These are phyloP conservation scores for Yamadazyma laniorum DNA, from an alignment of 805 yeast species.

Conservation along the genomic window DNA sequence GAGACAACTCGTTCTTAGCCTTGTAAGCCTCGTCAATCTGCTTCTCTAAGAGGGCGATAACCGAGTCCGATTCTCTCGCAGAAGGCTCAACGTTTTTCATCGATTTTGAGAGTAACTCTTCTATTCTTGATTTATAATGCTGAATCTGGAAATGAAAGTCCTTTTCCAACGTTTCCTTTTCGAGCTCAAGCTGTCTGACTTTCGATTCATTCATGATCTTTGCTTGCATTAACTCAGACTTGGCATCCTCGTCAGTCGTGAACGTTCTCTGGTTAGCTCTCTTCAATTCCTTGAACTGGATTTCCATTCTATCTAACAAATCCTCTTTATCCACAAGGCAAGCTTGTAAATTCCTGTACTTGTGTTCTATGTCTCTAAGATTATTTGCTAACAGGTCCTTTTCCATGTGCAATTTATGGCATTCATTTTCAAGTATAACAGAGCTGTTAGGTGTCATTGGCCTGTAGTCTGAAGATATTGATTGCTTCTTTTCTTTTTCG, in stretches of 20 bases:
- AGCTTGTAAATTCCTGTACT: conserved; percentile 17
- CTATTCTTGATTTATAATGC: conserved; percentile 29
- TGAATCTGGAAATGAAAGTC: conserved; percentile 35
- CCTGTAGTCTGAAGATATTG: background rate
- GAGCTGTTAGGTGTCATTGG: conserved; percentile 7
- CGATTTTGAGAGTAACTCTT: conserved; percentile 16
- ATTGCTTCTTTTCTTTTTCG: conserved; percentile 6
- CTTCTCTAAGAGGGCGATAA: conserved; percentile 27
- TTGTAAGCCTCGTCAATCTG: conserved; percentile 31
- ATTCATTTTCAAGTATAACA: conserved; percentile 6
- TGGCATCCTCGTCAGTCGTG: conserved; percentile 34
- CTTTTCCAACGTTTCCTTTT: conserved; percentile 21
- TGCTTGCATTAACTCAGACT: conserved; percentile 30
- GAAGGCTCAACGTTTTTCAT: background rate
- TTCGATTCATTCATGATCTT: conserved; percentile 39
- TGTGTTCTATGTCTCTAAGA: conserved; percentile 19
- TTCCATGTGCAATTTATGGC: conserved; percentile 7
- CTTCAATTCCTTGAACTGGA: conserved; percentile 31
- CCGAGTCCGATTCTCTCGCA: conserved; percentile 10
- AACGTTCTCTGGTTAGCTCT: conserved; percentile 19
- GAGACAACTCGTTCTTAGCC: conserved; percentile 5
- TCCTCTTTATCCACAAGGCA: conserved; percentile 34
- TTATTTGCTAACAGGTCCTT: conserved; percentile 27
- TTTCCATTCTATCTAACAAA: conserved; percentile 31
- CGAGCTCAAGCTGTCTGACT: conserved; percentile 35